phyloP scores from a whole-genome alignment of 306 rosid genomes.

The Hippophae tibetana region DNA sequence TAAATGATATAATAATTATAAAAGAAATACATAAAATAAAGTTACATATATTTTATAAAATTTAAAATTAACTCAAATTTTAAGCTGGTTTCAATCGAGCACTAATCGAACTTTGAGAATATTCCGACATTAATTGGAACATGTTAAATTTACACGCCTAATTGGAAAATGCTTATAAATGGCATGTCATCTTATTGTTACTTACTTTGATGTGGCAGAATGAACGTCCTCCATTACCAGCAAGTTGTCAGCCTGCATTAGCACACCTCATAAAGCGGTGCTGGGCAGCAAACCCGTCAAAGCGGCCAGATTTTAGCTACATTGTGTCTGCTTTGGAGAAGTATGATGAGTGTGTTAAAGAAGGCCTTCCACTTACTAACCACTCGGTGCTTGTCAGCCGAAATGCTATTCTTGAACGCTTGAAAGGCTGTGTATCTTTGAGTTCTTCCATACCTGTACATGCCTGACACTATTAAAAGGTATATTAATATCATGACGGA shows the following conservation, averaged over 20 bases:
- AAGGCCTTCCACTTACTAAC: constrained; percentile 90
- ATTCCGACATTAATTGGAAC: too few relatives aligned
- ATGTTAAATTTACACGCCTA: too few relatives aligned
- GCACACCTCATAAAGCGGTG: constrained; percentile 92
- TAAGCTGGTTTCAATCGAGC: too few relatives aligned
- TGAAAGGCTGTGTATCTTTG: constrained; percentile 70
- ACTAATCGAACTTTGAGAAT: too few relatives aligned
- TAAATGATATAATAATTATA: too few relatives aligned
- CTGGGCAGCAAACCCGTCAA: constrained; percentile 86
- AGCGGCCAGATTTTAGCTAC: constrained; percentile 89
- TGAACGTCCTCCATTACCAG: constrained; percentile 94
- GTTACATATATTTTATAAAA: too few relatives aligned
- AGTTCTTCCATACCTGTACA: constrained; percentile 80
- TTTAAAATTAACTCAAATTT: too few relatives aligned
- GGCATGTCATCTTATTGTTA: not conserved
- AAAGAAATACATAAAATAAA: too few relatives aligned
- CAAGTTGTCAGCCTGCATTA: constrained; percentile 83
- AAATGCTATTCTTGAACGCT: constrained; percentile 58
- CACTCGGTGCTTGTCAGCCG: constrained; percentile 54
- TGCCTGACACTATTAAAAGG: constrained; percentile 45
- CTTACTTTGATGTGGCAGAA: constrained; percentile 43
- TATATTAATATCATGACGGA: constrained; percentile 18
- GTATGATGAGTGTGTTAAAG: constrained; percentile 87
- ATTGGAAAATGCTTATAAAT: not conserved
- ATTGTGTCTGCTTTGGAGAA: constrained; percentile 74